These are phyloP conservation scores for Rhizopogon hawkerae DNA, from an alignment of 1,284 basidiomycete genomes.

Conservation along the genomic window DNA sequence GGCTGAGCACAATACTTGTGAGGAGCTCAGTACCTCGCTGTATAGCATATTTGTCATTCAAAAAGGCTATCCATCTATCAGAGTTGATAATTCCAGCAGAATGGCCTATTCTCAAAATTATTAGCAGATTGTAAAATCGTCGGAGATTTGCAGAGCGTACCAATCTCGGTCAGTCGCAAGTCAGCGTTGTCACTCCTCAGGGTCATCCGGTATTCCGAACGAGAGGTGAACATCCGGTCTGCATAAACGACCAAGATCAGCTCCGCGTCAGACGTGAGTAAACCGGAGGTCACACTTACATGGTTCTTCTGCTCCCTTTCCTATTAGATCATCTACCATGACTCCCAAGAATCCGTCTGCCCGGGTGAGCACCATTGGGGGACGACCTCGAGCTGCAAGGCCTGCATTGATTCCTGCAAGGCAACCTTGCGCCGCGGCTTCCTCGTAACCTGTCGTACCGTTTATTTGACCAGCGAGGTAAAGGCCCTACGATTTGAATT, in stretches of 20 bases:
- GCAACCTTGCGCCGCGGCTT: constrained; percentile 81
- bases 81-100: constrained; percentile 55
- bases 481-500: constrained; percentile 44
- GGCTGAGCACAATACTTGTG: constrained; percentile 41
- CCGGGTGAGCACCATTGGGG: constrained; percentile 62
- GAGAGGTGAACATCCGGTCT: constrained; percentile 92
- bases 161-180: constrained; percentile 67
- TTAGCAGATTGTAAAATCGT: not conserved
- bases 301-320: constrained; percentile 83
- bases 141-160: constrained; percentile 24
- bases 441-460: constrained; percentile 88
- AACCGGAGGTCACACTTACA: constrained; percentile 41
- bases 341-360: constrained; percentile 83
- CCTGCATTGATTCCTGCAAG: constrained; percentile 86
- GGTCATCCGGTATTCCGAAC: constrained; percentile 84
- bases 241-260: constrained; percentile 1
- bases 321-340: constrained; percentile 84
- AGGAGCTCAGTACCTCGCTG: constrained; percentile 44
- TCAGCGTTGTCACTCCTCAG: constrained; percentile 87
- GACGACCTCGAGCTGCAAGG: constrained; percentile 47
- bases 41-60: constrained; percentile 42
- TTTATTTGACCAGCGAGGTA: constrained; percentile 88
- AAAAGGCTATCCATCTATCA: constrained; percentile 51
- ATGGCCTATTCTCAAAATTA: constrained; percentile 32
- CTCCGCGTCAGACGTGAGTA: not conserved